phyloP scores from a whole-genome alignment of 1,284 basidiomycete genomes.

The Boletus sp. region DNA sequence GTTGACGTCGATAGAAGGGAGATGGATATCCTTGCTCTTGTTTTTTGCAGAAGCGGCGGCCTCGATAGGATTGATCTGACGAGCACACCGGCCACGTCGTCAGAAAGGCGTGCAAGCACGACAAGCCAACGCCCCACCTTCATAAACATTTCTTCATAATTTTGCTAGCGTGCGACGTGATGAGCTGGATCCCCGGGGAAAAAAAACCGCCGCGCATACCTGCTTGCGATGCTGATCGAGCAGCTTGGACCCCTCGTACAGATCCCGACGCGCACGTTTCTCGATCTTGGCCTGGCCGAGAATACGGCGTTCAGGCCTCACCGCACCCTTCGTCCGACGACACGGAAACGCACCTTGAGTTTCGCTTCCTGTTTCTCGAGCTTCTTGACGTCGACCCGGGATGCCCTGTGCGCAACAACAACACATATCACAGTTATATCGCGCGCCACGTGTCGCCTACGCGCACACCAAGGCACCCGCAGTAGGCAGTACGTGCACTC shows the following conservation, averaged over 20 bases:
- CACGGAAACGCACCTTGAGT: conserved; percentile 70
- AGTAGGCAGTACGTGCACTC: conserved; percentile 40
- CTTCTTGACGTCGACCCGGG: conserved; percentile 97
- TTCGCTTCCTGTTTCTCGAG: conserved; percentile 99
- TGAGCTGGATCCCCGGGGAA: conserved; percentile 4
- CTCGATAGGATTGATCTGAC: conserved; percentile 94
- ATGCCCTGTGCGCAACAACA: conserved; percentile 64
- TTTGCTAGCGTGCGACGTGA: conserved; percentile 60
- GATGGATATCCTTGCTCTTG: conserved; percentile 96
- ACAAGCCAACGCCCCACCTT: conserved; percentile 51
- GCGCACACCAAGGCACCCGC: conserved; percentile 12
- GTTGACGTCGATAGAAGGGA: conserved; percentile 95
- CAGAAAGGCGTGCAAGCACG: not conserved
- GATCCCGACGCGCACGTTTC: conserved; percentile 85
- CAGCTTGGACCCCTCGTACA: conserved; percentile 96
- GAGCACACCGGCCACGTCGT: not conserved
- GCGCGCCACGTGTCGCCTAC: conserved; percentile 7
- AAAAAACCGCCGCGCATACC: conserved; percentile 46
- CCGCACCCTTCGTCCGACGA: not conserved
- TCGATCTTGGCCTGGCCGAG: conserved; percentile 86
- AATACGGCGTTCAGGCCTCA: not conserved
- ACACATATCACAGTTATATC: conserved; percentile 14
- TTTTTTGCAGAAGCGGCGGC: conserved; percentile 80
- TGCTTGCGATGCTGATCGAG: conserved; percentile 93
- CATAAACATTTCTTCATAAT: conserved; percentile 99